Evolutionary conservation across 257 asterid species (phyloP), one percentile per base, ranked within the genome.

Genomic region (Dorcoceras hygrometricum): DNA sequence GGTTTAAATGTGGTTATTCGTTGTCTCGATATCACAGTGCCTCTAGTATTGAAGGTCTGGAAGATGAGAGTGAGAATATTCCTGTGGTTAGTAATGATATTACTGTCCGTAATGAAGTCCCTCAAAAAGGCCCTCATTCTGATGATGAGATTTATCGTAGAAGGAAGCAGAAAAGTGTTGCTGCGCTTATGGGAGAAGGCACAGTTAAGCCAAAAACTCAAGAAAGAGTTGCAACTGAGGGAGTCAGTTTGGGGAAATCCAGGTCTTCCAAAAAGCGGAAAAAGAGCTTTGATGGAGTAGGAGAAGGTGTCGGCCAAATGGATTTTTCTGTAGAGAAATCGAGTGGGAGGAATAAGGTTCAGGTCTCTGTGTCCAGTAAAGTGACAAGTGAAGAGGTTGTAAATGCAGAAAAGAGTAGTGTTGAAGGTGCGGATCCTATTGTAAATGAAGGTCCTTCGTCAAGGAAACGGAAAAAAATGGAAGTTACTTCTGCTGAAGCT

Each of bases 81-180:
- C 25, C 28, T 70, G 26, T 11, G 28, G 68, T 68, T 4, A 6
- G 25, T 5, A 71, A 66, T 70, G 87, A 74, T 57, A 67, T 67
- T 5, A 68, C 74, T 18, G 70, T 69, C 28, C 77, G 89, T 0
- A 31, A 62, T 65, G 90, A 69, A 64, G 82, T 73, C 65, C 85
- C 89, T 6, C 34, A 43, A 10, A 27, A 56, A 19, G 87, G 88
- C 25, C 87, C 86, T 1, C 14, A 66, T 62, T 62, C 77, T 5
- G 81, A 73, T 26, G 87, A 74, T 48, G 75, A 76, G 69, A 57
- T 62, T 19, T 73, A 58, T 57, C 73, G 59, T 11, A 78, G 73
- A 23, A 81, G 85, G 80, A 94, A 88, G 77, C 85, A 77, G 72
- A 93, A 80, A 73, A 84, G 88, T 60, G 90, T 89, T n/a, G 84